Evolutionary conservation across 768 basidiomycete species (phyloP), one percentile per base, ranked within the genome.

Genomic region (Amanita inopinata): DNA sequence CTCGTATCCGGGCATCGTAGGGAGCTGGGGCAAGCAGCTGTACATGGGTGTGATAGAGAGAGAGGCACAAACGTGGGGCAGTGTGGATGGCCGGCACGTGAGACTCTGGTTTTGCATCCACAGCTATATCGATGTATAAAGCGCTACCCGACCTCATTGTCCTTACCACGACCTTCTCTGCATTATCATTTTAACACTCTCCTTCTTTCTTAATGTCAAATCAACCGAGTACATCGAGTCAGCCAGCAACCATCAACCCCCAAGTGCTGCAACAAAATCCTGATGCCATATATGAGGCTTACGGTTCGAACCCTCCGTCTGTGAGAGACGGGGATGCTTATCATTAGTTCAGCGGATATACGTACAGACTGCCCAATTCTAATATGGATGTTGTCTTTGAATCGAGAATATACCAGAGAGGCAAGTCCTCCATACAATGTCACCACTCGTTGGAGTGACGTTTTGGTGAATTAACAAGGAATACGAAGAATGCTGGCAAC

Each of bases 351-450:
- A 36, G 25, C 32, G 14, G 20, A 40, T 33, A 25, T 42, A 19
- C 37, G 28, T 23, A 40, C 35, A 22, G 78, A 80, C 44, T 78
- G 74, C 55, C 80, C 80, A 8, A 76, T 86, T 48, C 69, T 87
- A 19, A 78, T 83, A 17, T 87, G 83, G 83, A 84, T 85, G 79
- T 63, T 87, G 38, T 81, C 80, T 3, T 61, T 84, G 55, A 85
- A 85, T 51, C 68, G 83, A 42, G 81, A 84, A 57, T 76, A 85
- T 55, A 73, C 76, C 9, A 65, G 68, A 58, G 73, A 78, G 57
- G 83, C 80, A 53, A 49, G 73, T 55, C 14, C 20, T 7, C 30
- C 28, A 11, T 12, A 35, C 32, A 19, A 42, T 33, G 34, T 41
- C 43, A 33, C 49, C 38, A 50, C 45, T 17, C 42, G 36, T 35